Percentiles rank a stretch among this genome's conserved stretches.
Conservation (phyloP, 202 grass and related monocot genomes). For the Schoenoplectus triqueter region DNA sequence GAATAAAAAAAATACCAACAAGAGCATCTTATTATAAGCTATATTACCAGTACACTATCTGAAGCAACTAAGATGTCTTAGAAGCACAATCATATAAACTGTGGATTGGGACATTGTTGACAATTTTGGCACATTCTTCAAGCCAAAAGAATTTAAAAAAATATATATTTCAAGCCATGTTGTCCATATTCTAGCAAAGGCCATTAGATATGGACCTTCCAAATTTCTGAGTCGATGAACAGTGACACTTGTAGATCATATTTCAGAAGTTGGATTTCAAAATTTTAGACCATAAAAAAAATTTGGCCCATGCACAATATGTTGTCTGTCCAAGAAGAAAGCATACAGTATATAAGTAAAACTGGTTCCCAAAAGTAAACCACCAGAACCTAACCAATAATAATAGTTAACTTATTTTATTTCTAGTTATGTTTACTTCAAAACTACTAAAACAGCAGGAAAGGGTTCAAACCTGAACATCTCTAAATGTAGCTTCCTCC, state of each 20-base stretch:
- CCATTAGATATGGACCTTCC: constrained; percentile 4
- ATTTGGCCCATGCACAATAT: too few species aligned
- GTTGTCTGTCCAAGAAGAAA: neutral
- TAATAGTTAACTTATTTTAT: constrained; percentile 1
- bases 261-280: neutral
- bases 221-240: neutral
- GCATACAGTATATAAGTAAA: constrained; percentile 4
- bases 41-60: constrained; percentile 3
- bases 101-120: neutral
- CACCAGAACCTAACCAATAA: constrained; percentile 2
- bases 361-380: neutral
- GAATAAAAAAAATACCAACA: constrained; percentile 16
- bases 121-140: neutral
- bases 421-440: neutral
- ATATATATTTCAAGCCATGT: neutral
- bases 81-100: constrained; percentile 7
- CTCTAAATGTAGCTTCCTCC: constrained; percentile 94
- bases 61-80: neutral
- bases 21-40: constrained; percentile 6
- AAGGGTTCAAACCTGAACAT: constrained; percentile 62
- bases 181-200: neutral
- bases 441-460: constrained; percentile 6
- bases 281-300: neutral
- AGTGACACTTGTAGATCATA: neutral
- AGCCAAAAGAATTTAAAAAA: neutral